Conservation (phyloP, 2,329 filamentous ascomycete species). For the Aspergillus pseudoviridinutans region DNA sequence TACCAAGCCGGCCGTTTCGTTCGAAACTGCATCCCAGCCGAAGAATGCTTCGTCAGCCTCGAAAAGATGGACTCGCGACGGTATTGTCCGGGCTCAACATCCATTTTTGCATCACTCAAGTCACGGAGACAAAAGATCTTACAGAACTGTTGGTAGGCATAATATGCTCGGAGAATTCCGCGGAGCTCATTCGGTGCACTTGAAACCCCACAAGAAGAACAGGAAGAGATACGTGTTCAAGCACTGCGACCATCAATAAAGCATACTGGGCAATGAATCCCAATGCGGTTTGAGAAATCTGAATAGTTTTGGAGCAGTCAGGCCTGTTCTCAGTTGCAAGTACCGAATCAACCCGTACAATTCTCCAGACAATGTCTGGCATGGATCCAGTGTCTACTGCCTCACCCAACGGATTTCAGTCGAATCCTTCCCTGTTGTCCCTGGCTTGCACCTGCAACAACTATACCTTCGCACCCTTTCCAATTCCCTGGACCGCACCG, state of each 20-base stretch:
- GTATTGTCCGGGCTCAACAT: not conserved
- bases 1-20: conserved; percentile 56
- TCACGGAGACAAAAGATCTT: not conserved
- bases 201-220: not conserved
- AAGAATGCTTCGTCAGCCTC: conserved; percentile 52
- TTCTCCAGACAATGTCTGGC: too few species aligned
- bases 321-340: too few species aligned
- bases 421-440: too few species aligned
- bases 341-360: too few species aligned
- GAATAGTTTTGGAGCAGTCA: too few species aligned
- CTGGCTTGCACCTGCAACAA: too few species aligned
- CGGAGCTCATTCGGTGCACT: not conserved
- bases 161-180: not conserved
- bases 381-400: too few species aligned
- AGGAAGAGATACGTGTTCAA: not conserved
- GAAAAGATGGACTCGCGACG: not conserved
- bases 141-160: not conserved
- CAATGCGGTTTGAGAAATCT: too few species aligned
- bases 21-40: conserved; percentile 64
- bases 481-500: too few species aligned
- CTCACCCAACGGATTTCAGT: too few species aligned
- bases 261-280: not conserved
- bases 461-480: too few species aligned
- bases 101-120: not conserved
- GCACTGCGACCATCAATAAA: not conserved